Conservation (phyloP, 208 protist species). For the Trypanosoma congolense region DNA sequence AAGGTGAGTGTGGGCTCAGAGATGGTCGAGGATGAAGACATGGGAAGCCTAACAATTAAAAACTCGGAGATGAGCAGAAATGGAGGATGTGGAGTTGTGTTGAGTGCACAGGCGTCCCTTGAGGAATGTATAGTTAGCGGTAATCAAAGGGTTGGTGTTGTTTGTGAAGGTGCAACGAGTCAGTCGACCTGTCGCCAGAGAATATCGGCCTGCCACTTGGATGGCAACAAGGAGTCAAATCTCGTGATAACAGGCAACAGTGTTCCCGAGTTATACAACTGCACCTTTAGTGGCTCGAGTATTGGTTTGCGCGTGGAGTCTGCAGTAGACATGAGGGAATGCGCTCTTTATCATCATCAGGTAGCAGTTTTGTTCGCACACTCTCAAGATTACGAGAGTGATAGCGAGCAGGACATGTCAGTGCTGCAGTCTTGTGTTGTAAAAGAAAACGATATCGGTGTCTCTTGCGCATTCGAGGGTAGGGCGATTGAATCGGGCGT, state of each 20-base stretch:
- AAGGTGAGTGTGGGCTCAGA: neutral
- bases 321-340: conserved; percentile 10
- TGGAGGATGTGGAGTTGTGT: conserved; percentile 12
- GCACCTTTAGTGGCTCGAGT: conserved; percentile 14
- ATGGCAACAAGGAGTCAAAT: conserved; percentile 10
- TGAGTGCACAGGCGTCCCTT: conserved; percentile 9
- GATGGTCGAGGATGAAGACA: neutral
- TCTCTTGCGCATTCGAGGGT: conserved; percentile 5
- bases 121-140: conserved; percentile 14
- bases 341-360: conserved; percentile 8
- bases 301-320: conserved; percentile 14
- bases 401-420: neutral
- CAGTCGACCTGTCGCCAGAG: neutral
- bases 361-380: conserved; percentile 7
- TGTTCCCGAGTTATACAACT: conserved; percentile 14
- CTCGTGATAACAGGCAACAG: neutral
- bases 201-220: conserved; percentile 11
- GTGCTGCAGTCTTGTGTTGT: conserved; percentile 8
- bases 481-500: neutral
- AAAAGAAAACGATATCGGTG: conserved; percentile 8
- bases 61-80: conserved; percentile 17
- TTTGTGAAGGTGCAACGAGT: conserved; percentile 1
- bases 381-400: neutral
- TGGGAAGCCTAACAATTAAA: conserved; percentile 4
- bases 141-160: conserved; percentile 7